Percentiles rank a stretch among this genome's conserved stretches.
phyloP scores from a whole-genome alignment of 768 basidiomycete genomes.

The Lactifluus rugatus region DNA sequence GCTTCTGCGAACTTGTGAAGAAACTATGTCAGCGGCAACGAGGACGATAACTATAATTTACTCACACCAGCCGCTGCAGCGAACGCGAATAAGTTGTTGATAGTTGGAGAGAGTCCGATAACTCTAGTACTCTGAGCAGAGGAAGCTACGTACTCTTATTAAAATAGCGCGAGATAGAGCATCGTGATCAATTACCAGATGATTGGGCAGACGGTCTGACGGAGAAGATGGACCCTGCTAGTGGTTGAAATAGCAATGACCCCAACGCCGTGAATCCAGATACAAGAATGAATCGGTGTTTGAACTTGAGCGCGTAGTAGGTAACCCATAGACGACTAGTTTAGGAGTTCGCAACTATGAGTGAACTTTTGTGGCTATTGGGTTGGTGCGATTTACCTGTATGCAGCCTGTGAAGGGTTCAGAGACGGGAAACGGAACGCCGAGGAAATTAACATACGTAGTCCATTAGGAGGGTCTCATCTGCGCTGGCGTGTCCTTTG shows the following conservation, averaged over 20 bases:
- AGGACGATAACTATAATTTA: constrained; percentile 27
- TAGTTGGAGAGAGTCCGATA: constrained; percentile 13
- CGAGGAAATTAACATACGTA: constrained; percentile 37
- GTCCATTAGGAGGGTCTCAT: constrained; percentile 54
- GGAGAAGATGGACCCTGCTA: constrained; percentile 36
- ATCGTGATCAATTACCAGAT: constrained; percentile 25
- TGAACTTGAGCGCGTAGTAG: constrained; percentile 37
- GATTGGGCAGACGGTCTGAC: constrained; percentile 23
- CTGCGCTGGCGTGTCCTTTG: constrained; percentile 41
- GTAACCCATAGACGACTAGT: background rate
- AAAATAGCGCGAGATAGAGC: background rate
- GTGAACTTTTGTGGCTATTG: too few species aligned
- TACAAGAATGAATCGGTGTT: constrained; percentile 44
- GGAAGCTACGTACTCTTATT: background rate
- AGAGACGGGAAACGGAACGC: background rate
- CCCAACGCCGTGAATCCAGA: constrained; percentile 41
- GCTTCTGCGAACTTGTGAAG: constrained; percentile 14
- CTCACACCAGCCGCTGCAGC: constrained; percentile 18
- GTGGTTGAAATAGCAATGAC: constrained; percentile 45
- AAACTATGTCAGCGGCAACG: background rate
- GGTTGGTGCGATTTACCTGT: constrained; percentile 3
- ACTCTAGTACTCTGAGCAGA: constrained; percentile 7
- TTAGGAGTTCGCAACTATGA: background rate
- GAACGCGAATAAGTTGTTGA: constrained; percentile 8
- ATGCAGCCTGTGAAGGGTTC: background rate